Base-by-base conservation (phyloP, 208 protist species). In the Blastocrithidia nonstop region DNA sequence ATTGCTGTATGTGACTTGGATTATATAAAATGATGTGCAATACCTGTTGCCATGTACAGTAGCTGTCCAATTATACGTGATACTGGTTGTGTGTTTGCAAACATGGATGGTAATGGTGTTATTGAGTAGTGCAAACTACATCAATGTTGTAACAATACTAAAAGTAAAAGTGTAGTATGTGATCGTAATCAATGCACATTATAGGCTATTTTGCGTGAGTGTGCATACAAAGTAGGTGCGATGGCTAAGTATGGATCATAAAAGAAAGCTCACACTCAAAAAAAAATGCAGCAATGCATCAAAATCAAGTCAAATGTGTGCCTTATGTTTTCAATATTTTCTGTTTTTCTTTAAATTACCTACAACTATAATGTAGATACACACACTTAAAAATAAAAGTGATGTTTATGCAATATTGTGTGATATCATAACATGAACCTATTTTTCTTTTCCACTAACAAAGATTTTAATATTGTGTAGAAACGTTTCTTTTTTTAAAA, bases 191-290 rank as follows among this genome's bases (percentile, higher is more conserved):
- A 43, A 20, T 53, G 55, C 16, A 72, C 67, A 3, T 31, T 85
- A 32, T 42, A 59, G 7, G 67, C 62, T 11, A 13, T 73, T 24
- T 28, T 85, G 26, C 63, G 68, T 1, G 75, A 85, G 45, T 27
- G 74, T 7, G 59, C 62, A 7, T 85, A 70, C 28, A 80, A 77
- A 41, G 66, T 68, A 8, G 66, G 65, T 17, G 52, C 59, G 21
- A 47, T 85, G 2, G 54, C 70, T 20, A 85, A 80, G 50, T 85
- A 77, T 57, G 71, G 70, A 2, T 60, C 69, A 1, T 83, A 58
- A 51, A 24, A 26, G 3, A 35, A 11, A 45, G 17, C n/a, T n/a
- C n/a, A n/a, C n/a, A n/a, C n/a, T n/a, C n/a, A n/a, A n/a, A n/a
- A n/a, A n/a, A n/a, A n/a, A n/a, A n/a, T n/a, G n/a, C n/a, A n/a